A percentile compares a stretch with the other conserved stretches of the same genome.
Evolutionary conservation across 371 early-diverging fungal species (phyloP).

Genomic region (Parasitella parasitica): DNA sequence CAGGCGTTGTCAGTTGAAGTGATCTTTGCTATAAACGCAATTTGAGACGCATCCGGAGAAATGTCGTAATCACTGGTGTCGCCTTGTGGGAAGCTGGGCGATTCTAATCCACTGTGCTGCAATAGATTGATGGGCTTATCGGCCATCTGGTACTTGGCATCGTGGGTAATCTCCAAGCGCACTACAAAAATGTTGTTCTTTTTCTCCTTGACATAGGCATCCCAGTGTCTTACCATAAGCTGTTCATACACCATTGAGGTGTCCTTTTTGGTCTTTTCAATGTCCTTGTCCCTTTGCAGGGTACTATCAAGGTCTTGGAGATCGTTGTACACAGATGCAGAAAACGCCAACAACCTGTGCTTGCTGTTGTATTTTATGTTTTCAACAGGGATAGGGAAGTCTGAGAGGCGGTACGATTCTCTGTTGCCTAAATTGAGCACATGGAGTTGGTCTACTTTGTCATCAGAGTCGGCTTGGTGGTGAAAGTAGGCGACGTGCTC

Average conservation of each 20-base stretch:
- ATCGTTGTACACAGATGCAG: constrained; percentile 51
- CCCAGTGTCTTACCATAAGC: constrained; percentile 78
- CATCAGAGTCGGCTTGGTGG: constrained; percentile 14
- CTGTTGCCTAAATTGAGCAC: constrained; percentile 35
- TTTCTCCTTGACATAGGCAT: constrained; percentile 51
- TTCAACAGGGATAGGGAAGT: constrained; percentile 48
- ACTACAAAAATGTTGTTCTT: constrained; percentile 63
- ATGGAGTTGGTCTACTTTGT: constrained; percentile 40
- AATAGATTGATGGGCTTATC: constrained; percentile 54
- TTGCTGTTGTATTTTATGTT: constrained; percentile 50
- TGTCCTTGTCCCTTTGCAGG: constrained; percentile 40
- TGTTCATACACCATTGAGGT: constrained; percentile 57
- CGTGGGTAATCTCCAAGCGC: constrained; percentile 30
- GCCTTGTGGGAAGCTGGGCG: constrained; percentile 60
- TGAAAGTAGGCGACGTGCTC: constrained; percentile 50
- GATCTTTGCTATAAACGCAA: constrained; percentile 75
- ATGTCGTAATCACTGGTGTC: constrained; percentile 60
- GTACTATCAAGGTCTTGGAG: constrained; percentile 46
- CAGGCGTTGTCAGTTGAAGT: constrained; percentile 69
- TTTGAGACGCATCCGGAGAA: constrained; percentile 62
- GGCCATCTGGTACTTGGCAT: constrained; percentile 19
- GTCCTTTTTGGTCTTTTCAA: constrained; percentile 47
- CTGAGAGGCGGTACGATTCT: constrained; percentile 48
- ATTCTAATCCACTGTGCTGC: constrained; percentile 52
- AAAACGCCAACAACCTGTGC: constrained; percentile 50